These are phyloP conservation scores for Kodamaea fungicola DNA, from an alignment of 1,139 yeast genomes.

Conservation along the genomic window DNA sequence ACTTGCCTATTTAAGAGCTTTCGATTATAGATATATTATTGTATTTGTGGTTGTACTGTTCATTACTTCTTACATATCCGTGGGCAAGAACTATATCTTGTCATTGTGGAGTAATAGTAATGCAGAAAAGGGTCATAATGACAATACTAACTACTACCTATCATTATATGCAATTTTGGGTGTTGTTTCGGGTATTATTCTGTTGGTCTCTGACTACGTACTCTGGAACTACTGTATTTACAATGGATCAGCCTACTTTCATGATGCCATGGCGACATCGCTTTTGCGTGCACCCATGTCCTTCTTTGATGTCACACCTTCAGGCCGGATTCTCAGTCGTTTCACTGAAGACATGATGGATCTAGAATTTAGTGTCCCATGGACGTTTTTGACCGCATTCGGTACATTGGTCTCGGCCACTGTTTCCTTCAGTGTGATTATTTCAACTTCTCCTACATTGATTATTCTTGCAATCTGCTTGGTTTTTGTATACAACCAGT, in stretches of 20 bases:
- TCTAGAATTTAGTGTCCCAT: constrained; percentile 23
- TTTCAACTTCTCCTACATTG: constrained; percentile 25
- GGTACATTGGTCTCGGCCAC: constrained; percentile 11
- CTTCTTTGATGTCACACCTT: constrained; percentile 30
- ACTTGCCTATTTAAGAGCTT: constrained; percentile 24
- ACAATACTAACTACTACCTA: constrained; percentile 16
- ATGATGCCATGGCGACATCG: constrained; percentile 22
- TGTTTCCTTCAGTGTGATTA: constrained; percentile 19
- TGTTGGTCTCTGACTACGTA: constrained; percentile 21
- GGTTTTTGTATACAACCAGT: constrained; percentile 21
- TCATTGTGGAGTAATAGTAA: constrained; percentile 27
- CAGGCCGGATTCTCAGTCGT: constrained; percentile 28
- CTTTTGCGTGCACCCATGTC: constrained; percentile 31
- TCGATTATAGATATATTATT: constrained; percentile 20
- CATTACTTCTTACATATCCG: constrained; percentile 14
- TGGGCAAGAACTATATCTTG: constrained; percentile 21
- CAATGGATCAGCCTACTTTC: constrained; percentile 23
- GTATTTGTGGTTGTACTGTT: constrained; percentile 18
- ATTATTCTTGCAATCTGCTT: constrained; percentile 16
- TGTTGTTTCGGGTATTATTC: constrained; percentile 19
- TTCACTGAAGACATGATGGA: constrained; percentile 26
- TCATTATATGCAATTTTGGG: constrained; percentile 20
- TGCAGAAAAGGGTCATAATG: constrained; percentile 18
- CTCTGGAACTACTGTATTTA: constrained; percentile 26
- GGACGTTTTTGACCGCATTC: constrained; percentile 21